Percentiles rank a stretch among this genome's conserved stretches.
Conservation (phyloP, 345 rosid species). For the Rhodamnia argentea region DNA sequence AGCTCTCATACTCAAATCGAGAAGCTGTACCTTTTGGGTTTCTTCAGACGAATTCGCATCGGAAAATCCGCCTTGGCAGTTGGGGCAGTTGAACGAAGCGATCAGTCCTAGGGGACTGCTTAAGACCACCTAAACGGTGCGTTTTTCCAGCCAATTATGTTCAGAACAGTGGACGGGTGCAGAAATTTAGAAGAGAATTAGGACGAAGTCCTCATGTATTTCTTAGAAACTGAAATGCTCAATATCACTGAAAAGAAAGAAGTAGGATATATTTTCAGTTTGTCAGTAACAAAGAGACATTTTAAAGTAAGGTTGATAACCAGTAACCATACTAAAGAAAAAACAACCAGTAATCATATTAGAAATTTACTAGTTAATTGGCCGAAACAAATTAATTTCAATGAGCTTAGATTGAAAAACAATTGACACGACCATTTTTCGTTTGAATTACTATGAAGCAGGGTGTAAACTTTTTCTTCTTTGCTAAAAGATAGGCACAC, state of each 20-base stretch:
- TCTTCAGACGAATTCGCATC: slow-evolving; percentile 7
- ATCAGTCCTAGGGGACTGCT: not conserved
- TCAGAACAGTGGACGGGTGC: not conserved
- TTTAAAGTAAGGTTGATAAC: not conserved
- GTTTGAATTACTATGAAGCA: not conserved
- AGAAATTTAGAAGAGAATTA: not conserved
- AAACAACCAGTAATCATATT: not conserved
- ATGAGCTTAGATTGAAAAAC: not conserved
- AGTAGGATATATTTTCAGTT: not conserved
- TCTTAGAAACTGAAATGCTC: not conserved
- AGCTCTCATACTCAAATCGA: not conserved
- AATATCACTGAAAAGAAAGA: not conserved
- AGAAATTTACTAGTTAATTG: not conserved
- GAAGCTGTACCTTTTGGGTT: not conserved
- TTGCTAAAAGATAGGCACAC: not conserved
- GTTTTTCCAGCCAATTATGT: not conserved
- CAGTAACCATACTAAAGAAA: not conserved
- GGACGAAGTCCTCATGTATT: not conserved
- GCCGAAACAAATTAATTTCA: not conserved
- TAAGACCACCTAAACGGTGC: not conserved
- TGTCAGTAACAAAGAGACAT: not conserved
- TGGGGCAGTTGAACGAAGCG: slow-evolving; percentile 1
- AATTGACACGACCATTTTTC: not conserved
- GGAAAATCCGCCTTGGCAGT: slow-evolving; percentile 37
- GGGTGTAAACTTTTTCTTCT: not conserved